Conservation (phyloP, 2,329 filamentous ascomycete species). For the Pseudophaeomoniella oleicola region DNA sequence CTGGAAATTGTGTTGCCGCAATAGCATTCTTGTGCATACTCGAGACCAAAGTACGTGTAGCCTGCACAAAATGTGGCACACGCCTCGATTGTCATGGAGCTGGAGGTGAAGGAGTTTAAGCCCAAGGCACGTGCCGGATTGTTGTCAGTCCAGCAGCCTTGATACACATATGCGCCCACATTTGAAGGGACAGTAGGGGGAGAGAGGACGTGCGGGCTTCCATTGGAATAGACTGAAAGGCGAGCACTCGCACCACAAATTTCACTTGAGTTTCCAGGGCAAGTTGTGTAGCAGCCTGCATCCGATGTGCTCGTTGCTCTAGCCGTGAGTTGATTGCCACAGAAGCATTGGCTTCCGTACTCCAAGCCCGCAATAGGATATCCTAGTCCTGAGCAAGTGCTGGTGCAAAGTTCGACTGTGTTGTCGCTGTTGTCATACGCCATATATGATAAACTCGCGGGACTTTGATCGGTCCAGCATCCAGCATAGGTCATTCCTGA, state of each 20-base stretch:
- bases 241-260: conserved; percentile 7
- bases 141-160: neutral
- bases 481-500: neutral
- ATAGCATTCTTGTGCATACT: conserved; percentile 23
- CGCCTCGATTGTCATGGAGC: conserved; percentile 12
- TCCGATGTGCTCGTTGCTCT: conserved; percentile 6
- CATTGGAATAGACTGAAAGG: conserved; percentile 3
- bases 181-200: neutral
- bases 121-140: conserved; percentile 4
- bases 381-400: conserved; percentile 8
- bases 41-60: conserved; percentile 21
- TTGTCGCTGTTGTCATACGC: conserved; percentile 11
- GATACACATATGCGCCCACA: neutral
- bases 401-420: conserved; percentile 16
- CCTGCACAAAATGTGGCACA: conserved; percentile 15
- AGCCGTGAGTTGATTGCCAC: conserved; percentile 14
- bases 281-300: conserved; percentile 5
- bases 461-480: neutral
- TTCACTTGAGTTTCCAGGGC: conserved; percentile 4
- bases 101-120: conserved; percentile 3
- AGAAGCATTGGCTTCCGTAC: conserved; percentile 18
- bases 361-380: conserved; percentile 15
- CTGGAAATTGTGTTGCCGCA: conserved; percentile 15
- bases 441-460: conserved; percentile 11
- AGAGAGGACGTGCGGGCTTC: neutral